Base-by-base conservation (phyloP, 1,139 yeast genomes). In the Spathaspora sp. region DNA sequence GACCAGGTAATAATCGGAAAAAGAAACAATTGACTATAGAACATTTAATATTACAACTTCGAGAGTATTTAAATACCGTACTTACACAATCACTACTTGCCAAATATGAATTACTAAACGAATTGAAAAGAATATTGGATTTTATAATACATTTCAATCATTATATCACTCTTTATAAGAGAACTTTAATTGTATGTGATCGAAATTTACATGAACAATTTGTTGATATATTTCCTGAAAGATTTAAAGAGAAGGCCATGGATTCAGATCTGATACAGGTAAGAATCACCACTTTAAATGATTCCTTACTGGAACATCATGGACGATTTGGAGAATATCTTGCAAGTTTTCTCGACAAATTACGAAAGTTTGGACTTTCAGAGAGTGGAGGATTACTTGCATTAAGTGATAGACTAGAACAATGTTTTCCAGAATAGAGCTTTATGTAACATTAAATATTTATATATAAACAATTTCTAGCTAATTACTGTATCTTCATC, bases 71-170 rank as follows among this genome's bases (percentile, higher is more conserved):
- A 50, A 86, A 84, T 57, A 79, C 85, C 1, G 74, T 86, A 25
- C 64, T 89, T 56, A 78, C 82, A 52, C 89, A 85, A 52, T 80
- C 90, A 23, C 74, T 87, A 59, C 69, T 89, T 43, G 84, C 93
- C 1, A 81, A 82, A 47, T 76, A 80, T 23, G 76, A 73, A 42
- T 65, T 86, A 43, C 68, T 86, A 42, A 68, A 73, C 43, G 68
- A 79, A 9, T 68, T 79, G 17, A 72, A 75, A 51, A 66, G 64
- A 40, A 57, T 81, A 46, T 64, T 80, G 44, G 74, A 76, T 33
- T 66, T 78, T 34, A 68, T 81, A 13, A 64, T 82, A 16, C 76
- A 76, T 59, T 86, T 74, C 59, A 81, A 83, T 51, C 74, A 76
- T 49, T 82, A 80, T 53, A 61, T 83, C 45, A 63, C 70, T 51